Evolutionary conservation across 805 yeast genomes (phyloP), one percentile per base, ranked within the genome.

Genomic region (Candida berthetii): DNA sequence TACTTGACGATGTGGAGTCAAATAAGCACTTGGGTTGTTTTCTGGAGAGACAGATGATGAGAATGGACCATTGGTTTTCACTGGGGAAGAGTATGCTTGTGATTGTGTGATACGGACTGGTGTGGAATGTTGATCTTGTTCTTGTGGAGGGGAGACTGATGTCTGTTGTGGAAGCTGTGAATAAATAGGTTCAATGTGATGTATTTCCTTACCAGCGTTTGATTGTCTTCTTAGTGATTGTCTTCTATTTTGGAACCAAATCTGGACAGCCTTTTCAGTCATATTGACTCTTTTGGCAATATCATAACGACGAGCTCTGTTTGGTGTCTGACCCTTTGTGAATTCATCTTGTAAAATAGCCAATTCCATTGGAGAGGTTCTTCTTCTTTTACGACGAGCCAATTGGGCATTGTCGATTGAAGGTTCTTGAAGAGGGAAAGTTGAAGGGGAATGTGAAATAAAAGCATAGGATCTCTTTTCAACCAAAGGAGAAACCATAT

Each of bases 241-340:
- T 62, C 99, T 78, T 62, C 81, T 85, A 64, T 93, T 93, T 66
- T 93, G 99, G 66, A 93, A 93, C 99, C 99, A 93, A 48, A 91
- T 88, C 66, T 93, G 99, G 29, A 93, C 96, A 2, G 97, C 96
- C 61, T 90, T 88, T 62, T 90, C 97, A n/a, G 91, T 79, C 98
- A 93, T 93, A 50, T 80, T 81, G 33, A 93, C 95, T 48, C 71
- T 76, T 25, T 67, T 62, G 4, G 98, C 96, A 49, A 93, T 85
- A 48, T 82, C 85, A 35, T 77, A 70, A 51, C 98, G 78, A 56
- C 83, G 73, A 36, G 72, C 65, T 59, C 82, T 83, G 57, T 84
- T 82, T 36, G 99, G 99, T 38, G 95, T 87, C 35, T 80, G 69
- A 45, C 95, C 89, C 38, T 66, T 57, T 38, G 72, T 72, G 55